Conservation (phyloP, 139 green algal species). For the Chlorella sp. region DNA sequence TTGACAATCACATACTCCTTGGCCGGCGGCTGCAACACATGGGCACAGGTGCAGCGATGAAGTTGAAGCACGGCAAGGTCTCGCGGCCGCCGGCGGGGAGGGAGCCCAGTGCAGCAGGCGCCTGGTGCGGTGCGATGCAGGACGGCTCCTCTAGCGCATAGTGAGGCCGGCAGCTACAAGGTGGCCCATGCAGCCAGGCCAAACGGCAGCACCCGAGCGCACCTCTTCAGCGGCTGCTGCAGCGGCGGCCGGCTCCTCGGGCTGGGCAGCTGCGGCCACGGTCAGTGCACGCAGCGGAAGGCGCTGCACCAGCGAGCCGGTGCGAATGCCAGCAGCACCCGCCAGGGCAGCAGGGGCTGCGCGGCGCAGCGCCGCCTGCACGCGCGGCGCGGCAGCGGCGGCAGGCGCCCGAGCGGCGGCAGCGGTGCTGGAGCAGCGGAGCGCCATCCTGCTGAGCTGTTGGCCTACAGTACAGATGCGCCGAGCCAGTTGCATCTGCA, state of each 20-base stretch:
- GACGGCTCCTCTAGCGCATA: too few species aligned
- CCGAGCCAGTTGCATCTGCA: conserved; percentile 25
- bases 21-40: background rate
- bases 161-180: too few species aligned
- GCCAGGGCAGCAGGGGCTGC: background rate
- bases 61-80: too few species aligned
- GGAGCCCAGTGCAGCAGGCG: too few species aligned
- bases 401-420: background rate
- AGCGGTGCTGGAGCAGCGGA: background rate
- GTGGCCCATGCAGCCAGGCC: background rate
- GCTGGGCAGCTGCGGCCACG: conserved; percentile 1
- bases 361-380: background rate
- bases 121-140: too few species aligned
- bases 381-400: background rate
- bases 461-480: background rate
- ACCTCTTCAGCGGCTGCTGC: background rate
- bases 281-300: background rate
- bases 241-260: background rate
- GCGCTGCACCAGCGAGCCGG: background rate
- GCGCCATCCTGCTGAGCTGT: conserved; percentile 11
- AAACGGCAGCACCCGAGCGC: background rate
- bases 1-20: conserved; percentile 83
- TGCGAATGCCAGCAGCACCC: background rate
- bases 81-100: too few species aligned
- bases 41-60: too few species aligned